phyloP scores from a whole-genome alignment of 192 early-diverging fungal species.

The Lobosporangium transversale region DNA sequence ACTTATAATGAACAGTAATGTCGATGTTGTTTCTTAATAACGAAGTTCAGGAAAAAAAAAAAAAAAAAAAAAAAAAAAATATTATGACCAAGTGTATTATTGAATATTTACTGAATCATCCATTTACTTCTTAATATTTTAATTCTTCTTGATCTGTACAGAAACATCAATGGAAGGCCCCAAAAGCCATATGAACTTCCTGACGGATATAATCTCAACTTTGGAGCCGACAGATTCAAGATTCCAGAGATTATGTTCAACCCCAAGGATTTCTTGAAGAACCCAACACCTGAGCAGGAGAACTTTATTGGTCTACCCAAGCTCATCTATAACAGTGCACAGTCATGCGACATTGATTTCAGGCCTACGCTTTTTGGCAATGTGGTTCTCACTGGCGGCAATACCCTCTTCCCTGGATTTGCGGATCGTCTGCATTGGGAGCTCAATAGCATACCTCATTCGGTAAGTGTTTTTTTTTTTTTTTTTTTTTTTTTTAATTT shows the following conservation, averaged over 20 bases:
- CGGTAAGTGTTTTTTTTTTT: constrained; percentile 60
- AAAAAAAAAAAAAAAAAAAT: too few species aligned
- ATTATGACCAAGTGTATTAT: too few species aligned
- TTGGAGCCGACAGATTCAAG: constrained; percentile 83
- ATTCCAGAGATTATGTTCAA: constrained; percentile 90
- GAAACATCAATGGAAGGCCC: constrained; percentile 68
- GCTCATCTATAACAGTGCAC: constrained; percentile 78
- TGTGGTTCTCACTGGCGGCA: constrained; percentile 92
- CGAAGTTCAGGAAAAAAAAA: neutral
- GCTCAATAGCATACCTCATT: constrained; percentile 68
- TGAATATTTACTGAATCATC: too few species aligned
- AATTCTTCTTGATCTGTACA: constrained; percentile 12
- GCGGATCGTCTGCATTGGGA: constrained; percentile 85
- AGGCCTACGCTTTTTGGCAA: constrained; percentile 82
- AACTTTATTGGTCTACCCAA: constrained; percentile 71
- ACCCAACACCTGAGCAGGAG: constrained; percentile 49
- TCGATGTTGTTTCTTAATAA: neutral
- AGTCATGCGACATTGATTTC: constrained; percentile 87
- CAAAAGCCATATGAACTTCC: constrained; percentile 94
- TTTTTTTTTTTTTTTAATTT: neutral
- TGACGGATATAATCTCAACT: constrained; percentile 88
- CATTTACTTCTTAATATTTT: too few species aligned
- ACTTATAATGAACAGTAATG: constrained; percentile 76
- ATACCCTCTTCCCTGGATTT: constrained; percentile 87
- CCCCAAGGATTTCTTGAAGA: constrained; percentile 69